phyloP scores from a whole-genome alignment of 2,329 filamentous ascomycete genomes.

The Daldinia eschscholtzii region DNA sequence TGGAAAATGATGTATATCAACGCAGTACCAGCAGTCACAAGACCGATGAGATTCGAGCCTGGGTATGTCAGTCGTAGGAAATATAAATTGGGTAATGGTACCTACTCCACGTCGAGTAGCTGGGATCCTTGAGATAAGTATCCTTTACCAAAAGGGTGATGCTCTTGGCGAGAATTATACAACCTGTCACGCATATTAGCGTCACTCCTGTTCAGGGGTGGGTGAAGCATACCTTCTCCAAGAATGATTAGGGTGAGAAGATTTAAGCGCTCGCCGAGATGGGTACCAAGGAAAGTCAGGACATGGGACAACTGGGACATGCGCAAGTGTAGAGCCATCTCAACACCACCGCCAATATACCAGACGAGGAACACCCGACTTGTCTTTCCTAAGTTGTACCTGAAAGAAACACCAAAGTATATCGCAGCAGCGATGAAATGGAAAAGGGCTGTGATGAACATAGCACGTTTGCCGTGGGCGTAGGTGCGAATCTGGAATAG shows the following conservation, averaged over 20 bases:
- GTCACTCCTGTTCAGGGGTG: not conserved
- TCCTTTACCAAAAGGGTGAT: constrained; percentile 64
- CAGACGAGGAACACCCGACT: constrained; percentile 58
- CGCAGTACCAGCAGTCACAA: constrained; percentile 56
- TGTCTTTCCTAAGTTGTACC: constrained; percentile 52
- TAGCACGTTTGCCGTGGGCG: constrained; percentile 53
- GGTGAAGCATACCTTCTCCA: constrained; percentile 64
- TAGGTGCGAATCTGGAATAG: constrained; percentile 59
- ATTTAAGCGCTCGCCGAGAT: constrained; percentile 73
- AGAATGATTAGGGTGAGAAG: constrained; percentile 75
- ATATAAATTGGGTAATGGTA: not conserved
- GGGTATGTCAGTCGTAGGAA: constrained; percentile 26
- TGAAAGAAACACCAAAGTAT: constrained; percentile 59
- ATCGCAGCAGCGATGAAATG: constrained; percentile 55
- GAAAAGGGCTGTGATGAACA: constrained; percentile 54
- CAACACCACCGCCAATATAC: constrained; percentile 67
- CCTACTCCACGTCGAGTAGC: constrained; percentile 45
- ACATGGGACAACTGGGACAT: constrained; percentile 68
- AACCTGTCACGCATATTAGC: constrained; percentile 47
- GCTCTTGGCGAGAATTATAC: constrained; percentile 67
- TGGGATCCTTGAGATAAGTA: constrained; percentile 56
- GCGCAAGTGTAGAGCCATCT: constrained; percentile 64
- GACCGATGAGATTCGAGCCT: constrained; percentile 57
- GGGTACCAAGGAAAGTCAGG: constrained; percentile 72
- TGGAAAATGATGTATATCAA: constrained; percentile 63